These are phyloP conservation scores for Globisporangium iwayamae DNA, from an alignment of 352 stramenopile genomes.

Conservation along the genomic window DNA sequence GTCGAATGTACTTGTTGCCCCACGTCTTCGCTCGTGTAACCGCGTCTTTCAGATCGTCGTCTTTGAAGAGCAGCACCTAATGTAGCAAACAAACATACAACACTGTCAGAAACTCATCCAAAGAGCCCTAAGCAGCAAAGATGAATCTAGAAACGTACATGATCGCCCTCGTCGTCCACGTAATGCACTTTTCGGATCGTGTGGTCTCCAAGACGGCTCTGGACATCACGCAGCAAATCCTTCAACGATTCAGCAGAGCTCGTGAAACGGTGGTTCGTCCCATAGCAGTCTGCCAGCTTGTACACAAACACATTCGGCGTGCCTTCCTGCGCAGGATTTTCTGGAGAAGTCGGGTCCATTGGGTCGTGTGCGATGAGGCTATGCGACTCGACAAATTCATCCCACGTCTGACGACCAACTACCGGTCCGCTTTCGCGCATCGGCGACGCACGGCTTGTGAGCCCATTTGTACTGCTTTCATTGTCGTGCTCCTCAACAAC, in stretches of 20 bases:
- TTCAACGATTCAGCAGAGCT: slow-evolving; percentile 74
- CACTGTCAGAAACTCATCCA: slow-evolving; percentile 1
- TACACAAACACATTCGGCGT: slow-evolving; percentile 68
- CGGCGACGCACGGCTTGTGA: not conserved
- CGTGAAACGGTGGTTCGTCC: slow-evolving; percentile 83
- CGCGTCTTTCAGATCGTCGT: slow-evolving; percentile 78
- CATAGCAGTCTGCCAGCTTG: slow-evolving; percentile 79
- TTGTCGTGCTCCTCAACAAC: not conserved
- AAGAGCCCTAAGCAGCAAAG: not conserved
- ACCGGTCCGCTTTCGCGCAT: slow-evolving; percentile 19
- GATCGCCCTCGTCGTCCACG: slow-evolving; percentile 79
- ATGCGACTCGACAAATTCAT: slow-evolving; percentile 38
- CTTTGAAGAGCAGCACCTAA: slow-evolving; percentile 71
- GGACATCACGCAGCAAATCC: slow-evolving; percentile 65
- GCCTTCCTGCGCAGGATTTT: slow-evolving; percentile 22
- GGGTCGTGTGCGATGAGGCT: slow-evolving; percentile 15
- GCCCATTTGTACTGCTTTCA: not conserved
- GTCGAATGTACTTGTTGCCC: slow-evolving; percentile 81
- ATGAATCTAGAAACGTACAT: slow-evolving; percentile 14
- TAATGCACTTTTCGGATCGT: slow-evolving; percentile 78
- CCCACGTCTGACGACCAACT: slow-evolving; percentile 40
- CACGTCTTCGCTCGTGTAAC: slow-evolving; percentile 72
- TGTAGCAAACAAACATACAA: slow-evolving; percentile 6
- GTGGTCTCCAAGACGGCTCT: slow-evolving; percentile 67
- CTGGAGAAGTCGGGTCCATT: slow-evolving; percentile 26